Percentiles rank a stretch among this genome's conserved stretches.
phyloP scores from a whole-genome alignment of 2,329 filamentous ascomycete genomes.

The Ophiostoma ulmi region DNA sequence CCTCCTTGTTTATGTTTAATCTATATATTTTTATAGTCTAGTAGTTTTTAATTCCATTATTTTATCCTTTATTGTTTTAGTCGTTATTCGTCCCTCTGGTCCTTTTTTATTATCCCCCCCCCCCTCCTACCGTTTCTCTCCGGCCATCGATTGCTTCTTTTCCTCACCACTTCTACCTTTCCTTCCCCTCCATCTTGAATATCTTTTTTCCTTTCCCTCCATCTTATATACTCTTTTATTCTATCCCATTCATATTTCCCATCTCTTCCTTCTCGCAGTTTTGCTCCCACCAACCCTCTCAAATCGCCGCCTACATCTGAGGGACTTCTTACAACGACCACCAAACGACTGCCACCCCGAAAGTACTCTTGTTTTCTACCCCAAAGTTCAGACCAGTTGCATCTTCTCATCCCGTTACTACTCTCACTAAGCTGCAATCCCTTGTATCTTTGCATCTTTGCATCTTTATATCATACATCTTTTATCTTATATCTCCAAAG shows the following conservation, averaged over 20 bases:
- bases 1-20: conserved; percentile 9
- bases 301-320: neutral
- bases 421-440: neutral
- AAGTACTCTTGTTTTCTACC: neutral
- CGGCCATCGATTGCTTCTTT: conserved; percentile 8
- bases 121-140: conserved; percentile 17
- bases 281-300: neutral
- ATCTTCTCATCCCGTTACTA: neutral
- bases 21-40: neutral
- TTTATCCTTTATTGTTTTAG: conserved; percentile 15
- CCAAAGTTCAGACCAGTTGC: neutral
- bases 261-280: neutral
- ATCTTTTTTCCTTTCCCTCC: neutral
- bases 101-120: conserved; percentile 13
- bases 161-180: conserved; percentile 7
- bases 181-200: conserved; percentile 3
- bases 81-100: neutral
- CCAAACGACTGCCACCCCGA: neutral
- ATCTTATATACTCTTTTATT: neutral
- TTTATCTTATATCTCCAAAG: neutral
- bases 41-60: neutral
- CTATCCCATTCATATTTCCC: no score
- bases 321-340: neutral
- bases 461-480: neutral
- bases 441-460: neutral